These are phyloP conservation scores for Eucalyptus pumila DNA, from an alignment of 345 rosid genomes.

Conservation along the genomic window DNA sequence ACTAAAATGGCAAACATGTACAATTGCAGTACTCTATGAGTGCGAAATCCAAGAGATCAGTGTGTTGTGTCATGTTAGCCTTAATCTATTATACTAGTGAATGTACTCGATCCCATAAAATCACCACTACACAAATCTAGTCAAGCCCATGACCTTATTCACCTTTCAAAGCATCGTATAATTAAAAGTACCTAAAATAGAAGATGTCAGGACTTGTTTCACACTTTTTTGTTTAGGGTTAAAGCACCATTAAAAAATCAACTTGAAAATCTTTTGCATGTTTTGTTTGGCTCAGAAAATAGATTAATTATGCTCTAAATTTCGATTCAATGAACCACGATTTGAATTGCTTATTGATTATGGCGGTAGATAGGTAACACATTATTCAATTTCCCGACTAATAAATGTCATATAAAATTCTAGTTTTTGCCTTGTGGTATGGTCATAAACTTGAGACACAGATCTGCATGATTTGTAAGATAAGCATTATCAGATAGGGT, in stretches of 20 bases:
- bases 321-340: not conserved
- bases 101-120: not conserved
- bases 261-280: not conserved
- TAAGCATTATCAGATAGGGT: not conserved
- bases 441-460: not conserved
- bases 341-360: not conserved
- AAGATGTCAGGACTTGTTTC: not conserved
- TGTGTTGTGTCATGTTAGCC: not conserved
- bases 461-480: not conserved
- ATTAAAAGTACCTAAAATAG: not conserved
- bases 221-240: not conserved
- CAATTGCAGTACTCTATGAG: not conserved
- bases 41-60: not conserved
- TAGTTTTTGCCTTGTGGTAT: not conserved
- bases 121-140: not conserved
- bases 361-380: not conserved
- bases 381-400: not conserved
- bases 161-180: not conserved
- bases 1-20: not conserved
- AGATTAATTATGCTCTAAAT: too few species aligned
- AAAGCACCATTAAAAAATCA: not conserved
- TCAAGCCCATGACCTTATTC: not conserved
- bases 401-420: not conserved
- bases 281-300: too few species aligned
- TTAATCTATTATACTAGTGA: not conserved